A percentile compares a stretch with the other conserved stretches of the same genome.
Conservation (phyloP, 1,284 basidiomycete genomes). For the Marasmius sp. region DNA sequence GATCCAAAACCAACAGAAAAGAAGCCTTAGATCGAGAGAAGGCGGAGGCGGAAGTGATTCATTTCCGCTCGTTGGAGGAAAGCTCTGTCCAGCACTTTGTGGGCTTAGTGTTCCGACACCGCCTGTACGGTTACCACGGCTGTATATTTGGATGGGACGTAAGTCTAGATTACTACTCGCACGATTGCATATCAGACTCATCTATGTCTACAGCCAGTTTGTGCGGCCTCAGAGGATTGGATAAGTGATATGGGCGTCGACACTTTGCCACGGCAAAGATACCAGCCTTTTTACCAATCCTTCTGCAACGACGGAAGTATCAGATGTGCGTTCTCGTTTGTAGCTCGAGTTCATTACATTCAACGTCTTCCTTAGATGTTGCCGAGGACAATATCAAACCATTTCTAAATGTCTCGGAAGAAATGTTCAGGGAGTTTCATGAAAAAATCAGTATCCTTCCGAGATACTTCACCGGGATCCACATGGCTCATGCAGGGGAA, state of each 20-base stretch:
- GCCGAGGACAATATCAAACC: constrained; percentile 42
- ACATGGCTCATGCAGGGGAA: constrained; percentile 11
- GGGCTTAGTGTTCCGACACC: constrained; percentile 52
- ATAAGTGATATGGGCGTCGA: constrained; percentile 45
- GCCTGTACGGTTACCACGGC: constrained; percentile 40
- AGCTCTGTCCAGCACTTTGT: constrained; percentile 42
- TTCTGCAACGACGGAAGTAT: constrained; percentile 37
- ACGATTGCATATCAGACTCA: background rate
- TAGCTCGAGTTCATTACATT: background rate
- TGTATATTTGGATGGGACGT: constrained; percentile 59
- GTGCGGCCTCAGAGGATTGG: constrained; percentile 44
- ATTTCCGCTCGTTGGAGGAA: constrained; percentile 23
- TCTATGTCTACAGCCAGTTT: constrained; percentile 35
- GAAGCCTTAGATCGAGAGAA: constrained; percentile 31
- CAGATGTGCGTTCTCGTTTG: constrained; percentile 36
- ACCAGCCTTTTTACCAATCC: constrained; percentile 55
- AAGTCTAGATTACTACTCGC: constrained; percentile 19
- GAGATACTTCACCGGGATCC: constrained; percentile 34
- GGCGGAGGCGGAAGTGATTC: constrained; percentile 25
- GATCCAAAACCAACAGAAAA: constrained; percentile 16
- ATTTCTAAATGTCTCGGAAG: constrained; percentile 20
- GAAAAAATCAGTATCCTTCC: constrained; percentile 20
- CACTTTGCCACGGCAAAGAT: constrained; percentile 35
- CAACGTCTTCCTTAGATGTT: constrained; percentile 30
- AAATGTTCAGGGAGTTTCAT: constrained; percentile 23